A percentile compares a stretch with the other conserved stretches of the same genome.
phyloP scores from a whole-genome alignment of 805 yeast genomes.

The Metschnikowia sp. region DNA sequence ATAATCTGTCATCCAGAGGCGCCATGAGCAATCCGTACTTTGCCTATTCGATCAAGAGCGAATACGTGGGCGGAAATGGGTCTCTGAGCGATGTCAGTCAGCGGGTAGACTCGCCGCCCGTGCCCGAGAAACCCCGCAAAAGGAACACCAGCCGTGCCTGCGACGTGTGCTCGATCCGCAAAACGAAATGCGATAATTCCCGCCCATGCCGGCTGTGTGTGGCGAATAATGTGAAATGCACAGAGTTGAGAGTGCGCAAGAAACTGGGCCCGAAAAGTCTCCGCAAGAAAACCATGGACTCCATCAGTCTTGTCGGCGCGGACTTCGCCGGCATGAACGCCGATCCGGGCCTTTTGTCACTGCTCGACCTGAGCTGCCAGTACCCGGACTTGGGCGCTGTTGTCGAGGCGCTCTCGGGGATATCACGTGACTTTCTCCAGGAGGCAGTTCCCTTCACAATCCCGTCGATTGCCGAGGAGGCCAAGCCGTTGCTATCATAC shows the following conservation, averaged over 20 bases:
- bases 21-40: constrained; percentile 14
- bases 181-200: constrained; percentile 36
- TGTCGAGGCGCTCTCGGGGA: background rate
- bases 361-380: constrained; percentile 1
- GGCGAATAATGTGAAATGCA: constrained; percentile 34
- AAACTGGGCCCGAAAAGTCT: constrained; percentile 41
- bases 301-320: constrained; percentile 21
- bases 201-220: constrained; percentile 41
- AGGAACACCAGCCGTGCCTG: constrained; percentile 32
- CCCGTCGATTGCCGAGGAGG: constrained; percentile 4
- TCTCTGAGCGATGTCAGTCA: background rate
- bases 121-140: constrained; percentile 18
- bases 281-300: constrained; percentile 32
- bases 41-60: constrained; percentile 13
- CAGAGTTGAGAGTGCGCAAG: constrained; percentile 35
- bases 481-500: background rate
- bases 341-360: constrained; percentile 1
- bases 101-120: background rate
- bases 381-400: constrained; percentile 4
- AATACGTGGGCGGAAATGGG: background rate
- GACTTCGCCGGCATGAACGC: background rate
- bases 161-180: constrained; percentile 42
- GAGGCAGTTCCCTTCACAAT: constrained; percentile 9
- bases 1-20: background rate
- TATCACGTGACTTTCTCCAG: background rate